Percentiles rank a stretch among this genome's conserved stretches.
Conservation (phyloP, 108 stramenopile species). For the Skeletonema marinoi region DNA sequence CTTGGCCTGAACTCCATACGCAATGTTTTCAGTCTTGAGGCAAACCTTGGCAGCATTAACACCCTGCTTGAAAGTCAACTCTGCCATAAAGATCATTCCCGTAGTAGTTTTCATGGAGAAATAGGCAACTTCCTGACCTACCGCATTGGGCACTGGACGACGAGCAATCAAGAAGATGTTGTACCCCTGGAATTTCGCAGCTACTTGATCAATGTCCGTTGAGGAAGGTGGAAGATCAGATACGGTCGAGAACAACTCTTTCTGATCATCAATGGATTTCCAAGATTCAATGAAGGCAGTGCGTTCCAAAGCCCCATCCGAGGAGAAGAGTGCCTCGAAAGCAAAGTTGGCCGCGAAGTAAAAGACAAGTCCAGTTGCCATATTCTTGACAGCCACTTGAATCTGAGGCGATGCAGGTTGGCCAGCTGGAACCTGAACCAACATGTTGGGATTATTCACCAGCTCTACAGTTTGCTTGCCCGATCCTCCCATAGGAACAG, state of each 20-base stretch:
- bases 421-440: slow-evolving; percentile 68
- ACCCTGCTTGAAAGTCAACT: slow-evolving; percentile 94
- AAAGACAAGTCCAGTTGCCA: slow-evolving; percentile 87
- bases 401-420: slow-evolving; percentile 80
- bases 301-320: slow-evolving; percentile 81
- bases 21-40: slow-evolving; percentile 80
- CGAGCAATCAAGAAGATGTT: slow-evolving; percentile 93
- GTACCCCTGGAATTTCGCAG: slow-evolving; percentile 75
- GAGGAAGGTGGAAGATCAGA: slow-evolving; percentile 68
- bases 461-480: slow-evolving; percentile 69
- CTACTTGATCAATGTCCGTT: slow-evolving; percentile 80
- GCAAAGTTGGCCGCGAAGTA: slow-evolving; percentile 89
- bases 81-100: slow-evolving; percentile 82
- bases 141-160: slow-evolving; percentile 89
- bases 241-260: slow-evolving; percentile 82
- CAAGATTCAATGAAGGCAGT: slow-evolving; percentile 81
- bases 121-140: slow-evolving; percentile 93
- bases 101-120: slow-evolving; percentile 84
- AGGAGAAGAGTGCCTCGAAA: slow-evolving; percentile 79
- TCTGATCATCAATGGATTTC: slow-evolving; percentile 91
- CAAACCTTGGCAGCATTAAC: slow-evolving; percentile 92
- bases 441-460: slow-evolving; percentile 76
- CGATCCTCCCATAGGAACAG: slow-evolving; percentile 63
- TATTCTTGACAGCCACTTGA: slow-evolving; percentile 95
- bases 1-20: slow-evolving; percentile 79